A percentile compares a stretch with the other conserved stretches of the same genome.
Evolutionary conservation across 2,329 filamentous ascomycete species (phyloP).

Genomic region (Ophiostoma fasciatum): DNA sequence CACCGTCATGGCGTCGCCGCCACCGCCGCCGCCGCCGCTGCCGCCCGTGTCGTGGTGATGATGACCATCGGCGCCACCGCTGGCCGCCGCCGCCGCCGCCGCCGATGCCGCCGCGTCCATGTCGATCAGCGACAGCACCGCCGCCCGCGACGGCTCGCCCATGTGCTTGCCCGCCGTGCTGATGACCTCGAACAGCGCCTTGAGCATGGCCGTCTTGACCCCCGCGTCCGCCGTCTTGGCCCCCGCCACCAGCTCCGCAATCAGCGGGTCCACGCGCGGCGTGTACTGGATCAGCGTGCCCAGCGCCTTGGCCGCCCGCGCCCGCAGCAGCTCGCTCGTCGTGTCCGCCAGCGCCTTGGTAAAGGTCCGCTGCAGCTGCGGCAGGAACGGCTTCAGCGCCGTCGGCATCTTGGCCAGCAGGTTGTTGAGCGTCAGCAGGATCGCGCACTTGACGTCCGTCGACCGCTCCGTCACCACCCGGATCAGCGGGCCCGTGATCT

Average conservation of each 20-base stretch:
- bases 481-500: constrained; percentile 94
- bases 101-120: constrained; percentile 63
- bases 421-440: constrained; percentile 87
- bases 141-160: constrained; percentile 74
- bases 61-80: constrained; percentile 80
- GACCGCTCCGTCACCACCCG: constrained; percentile 94
- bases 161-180: constrained; percentile 91
- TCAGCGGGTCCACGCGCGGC: constrained; percentile 85
- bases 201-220: constrained; percentile 91
- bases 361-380: constrained; percentile 91
- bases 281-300: constrained; percentile 94
- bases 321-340: constrained; percentile 75
- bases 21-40: no score
- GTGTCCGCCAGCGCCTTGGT: constrained; percentile 90
- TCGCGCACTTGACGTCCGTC: constrained; percentile 89
- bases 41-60: constrained; percentile 60
- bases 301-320: constrained; percentile 80
- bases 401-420: constrained; percentile 91
- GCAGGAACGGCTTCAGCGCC: constrained; percentile 90
- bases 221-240: constrained; percentile 79
- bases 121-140: constrained; percentile 83
- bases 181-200: constrained; percentile 89
- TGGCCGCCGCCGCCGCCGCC: constrained; percentile 61
- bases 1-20: constrained; percentile 67
- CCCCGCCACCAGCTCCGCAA: constrained; percentile 83